Evolutionary conservation across 805 yeast genomes (phyloP), one percentile per base, ranked within the genome.

Genomic region (Teunomyces aglyptinius): DNA sequence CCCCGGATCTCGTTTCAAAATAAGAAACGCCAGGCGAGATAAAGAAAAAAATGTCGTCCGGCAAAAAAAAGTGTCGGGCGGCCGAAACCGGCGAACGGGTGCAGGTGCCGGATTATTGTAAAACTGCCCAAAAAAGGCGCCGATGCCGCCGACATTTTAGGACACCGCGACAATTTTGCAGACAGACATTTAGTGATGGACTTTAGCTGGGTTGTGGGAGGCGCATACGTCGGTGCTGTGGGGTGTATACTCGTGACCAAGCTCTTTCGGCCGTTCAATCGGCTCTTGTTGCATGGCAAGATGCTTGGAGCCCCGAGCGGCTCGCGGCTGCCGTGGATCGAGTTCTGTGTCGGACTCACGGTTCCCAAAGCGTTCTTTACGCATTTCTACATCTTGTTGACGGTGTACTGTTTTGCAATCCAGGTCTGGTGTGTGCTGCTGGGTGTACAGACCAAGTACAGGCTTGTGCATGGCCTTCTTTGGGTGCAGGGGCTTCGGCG

Each of bases 351-450:
- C 19, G 26, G 35, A 11, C 46, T 71, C 11, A 79, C 81, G 10
- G 84, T 85, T 0, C 87, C 89, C 0, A 86, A 84, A 57, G 51
- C 73, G 10, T 80, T 75, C 74, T 86, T 86, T 56, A 56, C 67
- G 2, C 89, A 86, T 55, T 86, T 81, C 54, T 86, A 86, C 60
- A 48, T 77, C 4, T 41, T 79, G 13, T 74, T 82, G 13, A 54
- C 71, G 1, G 22, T 41, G 10, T 60, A 0, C 51, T 73, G 28
- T 61, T 26, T 35, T 46, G 38, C 33, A 47, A 13, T 24, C 15
- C 7, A 19, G 31, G 13, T 26, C 48, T 20, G 35, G 49, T 38
- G 55, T 54, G 8, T 50, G 54, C 2, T 46, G 67, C 11, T 56
- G 58, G 5, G 53, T 60, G 53, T 49, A 49, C 34, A 45, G 51